Percentiles rank a stretch among this genome's conserved stretches.
Evolutionary conservation across 2,329 filamentous ascomycete species (phyloP).

Genomic region (Parastagonospora nodorum): DNA sequence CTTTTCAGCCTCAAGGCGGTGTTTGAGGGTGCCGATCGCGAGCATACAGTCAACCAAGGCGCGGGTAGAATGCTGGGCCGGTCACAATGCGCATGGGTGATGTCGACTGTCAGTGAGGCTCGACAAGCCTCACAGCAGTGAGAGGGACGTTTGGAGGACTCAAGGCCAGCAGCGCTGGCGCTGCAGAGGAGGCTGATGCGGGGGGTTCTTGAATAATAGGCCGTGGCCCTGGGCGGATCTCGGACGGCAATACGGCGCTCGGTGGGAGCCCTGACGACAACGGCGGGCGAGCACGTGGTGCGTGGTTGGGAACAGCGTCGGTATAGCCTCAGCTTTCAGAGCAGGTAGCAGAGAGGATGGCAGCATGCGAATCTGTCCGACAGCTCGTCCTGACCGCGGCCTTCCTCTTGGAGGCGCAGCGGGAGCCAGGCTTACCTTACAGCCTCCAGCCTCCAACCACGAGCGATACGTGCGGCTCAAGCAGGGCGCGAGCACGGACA

Average conservation of each 20-base stretch:
- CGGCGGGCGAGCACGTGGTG: not conserved
- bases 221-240: not conserved
- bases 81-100: constrained; percentile 15
- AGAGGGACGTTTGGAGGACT: constrained; percentile 5
- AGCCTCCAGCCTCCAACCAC: constrained; percentile 14
- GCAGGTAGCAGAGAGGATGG: not conserved
- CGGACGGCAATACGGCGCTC: not conserved
- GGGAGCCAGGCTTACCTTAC: constrained; percentile 11
- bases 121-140: constrained; percentile 7
- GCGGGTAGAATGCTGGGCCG: constrained; percentile 18
- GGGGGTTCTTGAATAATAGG: constrained; percentile 5
- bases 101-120: constrained; percentile 9
- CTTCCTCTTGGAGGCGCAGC: constrained; percentile 8
- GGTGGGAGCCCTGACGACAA: not conserved
- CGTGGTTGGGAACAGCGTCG: not conserved
- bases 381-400: constrained; percentile 2
- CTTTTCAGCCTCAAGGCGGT: constrained; percentile 46
- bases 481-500: constrained; percentile 5
- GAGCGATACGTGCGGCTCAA: constrained; percentile 9
- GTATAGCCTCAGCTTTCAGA: not conserved
- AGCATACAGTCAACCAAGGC: constrained; percentile 25
- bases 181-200: constrained; percentile 25
- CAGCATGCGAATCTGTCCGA: not conserved
- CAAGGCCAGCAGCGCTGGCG: constrained; percentile 6
- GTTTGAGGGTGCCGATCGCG: constrained; percentile 42